Evolutionary conservation across 1,284 basidiomycete genomes (phyloP).

Genomic region (Coniferiporia weirii): DNA sequence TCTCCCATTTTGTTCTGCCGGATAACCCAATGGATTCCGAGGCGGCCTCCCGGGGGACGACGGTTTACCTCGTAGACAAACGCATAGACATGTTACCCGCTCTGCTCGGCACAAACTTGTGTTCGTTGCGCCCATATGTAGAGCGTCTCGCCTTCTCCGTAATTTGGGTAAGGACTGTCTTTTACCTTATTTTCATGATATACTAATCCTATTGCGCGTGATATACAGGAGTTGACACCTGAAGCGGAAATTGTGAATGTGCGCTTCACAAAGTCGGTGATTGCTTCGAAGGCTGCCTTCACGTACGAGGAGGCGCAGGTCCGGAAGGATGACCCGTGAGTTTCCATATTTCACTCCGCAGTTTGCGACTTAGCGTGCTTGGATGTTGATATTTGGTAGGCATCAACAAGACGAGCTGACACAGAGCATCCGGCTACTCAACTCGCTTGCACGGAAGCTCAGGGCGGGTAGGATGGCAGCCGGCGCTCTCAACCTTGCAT

Average conservation of each 20-base stretch:
- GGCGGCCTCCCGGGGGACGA: constrained; percentile 92
- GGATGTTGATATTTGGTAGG: constrained; percentile 33
- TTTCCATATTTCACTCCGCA: constrained; percentile 13
- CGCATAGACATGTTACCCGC: constrained; percentile 98
- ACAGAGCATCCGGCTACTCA: constrained; percentile 84
- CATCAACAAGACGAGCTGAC: constrained; percentile 82
- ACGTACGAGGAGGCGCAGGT: constrained; percentile 97
- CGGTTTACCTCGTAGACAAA: constrained; percentile 98
- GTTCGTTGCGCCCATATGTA: constrained; percentile 89
- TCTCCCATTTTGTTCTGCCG: constrained; percentile 92
- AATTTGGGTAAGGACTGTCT: constrained; percentile 86
- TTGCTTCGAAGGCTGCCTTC: constrained; percentile 94
- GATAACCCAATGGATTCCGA: constrained; percentile 98
- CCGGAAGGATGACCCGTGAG: constrained; percentile 88
- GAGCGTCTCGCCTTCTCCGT: constrained; percentile 95
- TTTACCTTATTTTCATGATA: background rate
- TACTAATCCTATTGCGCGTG: constrained; percentile 12
- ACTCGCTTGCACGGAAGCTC: constrained; percentile 82
- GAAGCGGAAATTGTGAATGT: constrained; percentile 89
- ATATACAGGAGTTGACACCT: constrained; percentile 70
- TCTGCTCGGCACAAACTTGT: constrained; percentile 93
- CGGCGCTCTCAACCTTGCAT: constrained; percentile 94
- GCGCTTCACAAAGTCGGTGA: constrained; percentile 94
- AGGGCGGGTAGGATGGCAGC: constrained; percentile 86
- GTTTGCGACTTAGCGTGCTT: constrained; percentile 9